Evolutionary conservation across 2,329 filamentous ascomycete species (phyloP).

Genomic region (Madurella fahalii): DNA sequence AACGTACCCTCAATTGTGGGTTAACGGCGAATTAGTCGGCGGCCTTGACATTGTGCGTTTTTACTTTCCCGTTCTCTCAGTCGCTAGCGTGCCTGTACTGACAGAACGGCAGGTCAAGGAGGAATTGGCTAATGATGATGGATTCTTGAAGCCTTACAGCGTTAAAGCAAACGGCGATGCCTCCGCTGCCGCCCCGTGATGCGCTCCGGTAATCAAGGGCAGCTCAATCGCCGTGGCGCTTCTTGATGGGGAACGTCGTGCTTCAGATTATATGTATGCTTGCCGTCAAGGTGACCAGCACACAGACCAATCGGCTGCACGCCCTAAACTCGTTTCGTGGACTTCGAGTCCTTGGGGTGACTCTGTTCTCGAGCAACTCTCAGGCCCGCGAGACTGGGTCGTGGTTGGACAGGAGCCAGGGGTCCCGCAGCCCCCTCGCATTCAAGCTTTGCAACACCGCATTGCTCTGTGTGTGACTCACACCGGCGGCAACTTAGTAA

Average conservation of each 20-base stretch:
- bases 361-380: too few relatives aligned
- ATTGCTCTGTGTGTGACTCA: too few relatives aligned
- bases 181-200: constrained; percentile 32
- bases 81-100: constrained; percentile 11
- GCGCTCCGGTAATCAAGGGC: neutral
- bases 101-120: constrained; percentile 70
- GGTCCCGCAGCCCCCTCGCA: too few relatives aligned
- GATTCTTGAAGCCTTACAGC: constrained; percentile 75
- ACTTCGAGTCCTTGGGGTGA: too few relatives aligned
- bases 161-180: constrained; percentile 44
- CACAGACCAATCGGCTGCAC: too few relatives aligned
- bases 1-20: constrained; percentile 93
- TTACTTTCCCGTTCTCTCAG: neutral
- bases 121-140: constrained; percentile 76
- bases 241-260: neutral
- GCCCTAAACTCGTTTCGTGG: too few relatives aligned
- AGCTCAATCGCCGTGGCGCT: neutral
- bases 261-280: neutral
- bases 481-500: too few relatives aligned
- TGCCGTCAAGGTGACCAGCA: too few relatives aligned
- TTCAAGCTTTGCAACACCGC: too few relatives aligned
- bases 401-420: too few relatives aligned
- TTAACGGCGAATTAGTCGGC: constrained; percentile 84
- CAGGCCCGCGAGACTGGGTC: too few relatives aligned
- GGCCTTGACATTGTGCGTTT: constrained; percentile 87